Evolutionary conservation across 2,329 filamentous ascomycete genomes (phyloP), one percentile per base, ranked within the genome.

Genomic region (Apiospora phragmitis): DNA sequence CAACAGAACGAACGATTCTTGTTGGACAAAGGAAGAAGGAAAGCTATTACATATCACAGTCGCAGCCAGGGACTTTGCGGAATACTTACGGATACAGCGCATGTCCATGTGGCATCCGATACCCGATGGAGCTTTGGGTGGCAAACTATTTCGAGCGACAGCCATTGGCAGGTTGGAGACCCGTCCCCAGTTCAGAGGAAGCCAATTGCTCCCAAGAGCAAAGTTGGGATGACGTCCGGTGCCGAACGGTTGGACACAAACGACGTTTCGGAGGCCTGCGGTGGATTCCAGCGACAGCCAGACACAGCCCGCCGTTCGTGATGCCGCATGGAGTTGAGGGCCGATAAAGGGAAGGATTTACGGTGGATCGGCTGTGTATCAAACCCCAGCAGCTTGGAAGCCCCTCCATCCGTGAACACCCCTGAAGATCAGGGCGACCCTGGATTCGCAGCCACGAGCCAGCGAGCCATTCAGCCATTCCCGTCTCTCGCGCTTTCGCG

Each of bases 251-350:
- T 67, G 59, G 70, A 68, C 45, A 69, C 71, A 67, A 43, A 67
- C 41, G 55, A 51, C 51, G 71, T 72, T 72, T 71, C 70, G 55
- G 49, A 71, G 65, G 66, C 70, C 70, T 68, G 67, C 41, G n/a
- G 29, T 67, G 41, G 41, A 32, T n/a, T 43, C 41, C 65, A 21
- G 65, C 43, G 45, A 68, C 32, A 38, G 42, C 65, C 65, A 32
- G 41, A 21, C 35, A 68, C 45, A 38, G 42, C 14, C 29, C n/a
- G 43, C 29, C 14, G 66, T 67, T 67, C 65, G 42, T n/a, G 65
- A 67, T 67, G 66, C 43, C 29, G 66, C 66, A 68, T 68, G 66
- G 66, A 35, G 66, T 68, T 51, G 66, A n/a, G 66, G 65, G 38
- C 41, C 24, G 14, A 67, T 38, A 45, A 67, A n/a, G 65, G 65